Base-by-base conservation (phyloP, 1,284 basidiomycete genomes). In the Ceratorhiza oryzae-sativae region DNA sequence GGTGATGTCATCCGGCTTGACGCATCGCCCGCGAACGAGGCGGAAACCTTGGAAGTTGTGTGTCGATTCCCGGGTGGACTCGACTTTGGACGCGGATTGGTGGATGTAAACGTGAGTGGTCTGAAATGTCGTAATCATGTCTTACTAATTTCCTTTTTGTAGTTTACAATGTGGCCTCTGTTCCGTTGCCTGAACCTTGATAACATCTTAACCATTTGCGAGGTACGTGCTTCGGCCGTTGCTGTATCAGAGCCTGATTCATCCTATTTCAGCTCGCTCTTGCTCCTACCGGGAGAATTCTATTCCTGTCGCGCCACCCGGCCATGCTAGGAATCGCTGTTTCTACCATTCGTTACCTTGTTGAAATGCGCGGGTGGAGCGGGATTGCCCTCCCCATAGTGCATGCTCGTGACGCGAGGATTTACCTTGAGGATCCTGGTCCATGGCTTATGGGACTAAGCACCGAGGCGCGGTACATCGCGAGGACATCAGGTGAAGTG, bases 181-280 rank as follows among this genome's bases (percentile, higher is more conserved):
- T 98, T 98, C 86, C 94, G 97, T 79, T 92, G 92, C 75, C 82
- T 98, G 72, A 95, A 95, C 77, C 87, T 98, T 72, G 96, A 97
- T 79, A 95, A 97, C 78, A 92, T 98, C 74, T 82, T 98, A 72
- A 95, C 93, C 30, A 92, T 95, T 72, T 94, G 94, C 79, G 96
- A 98, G 86, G 92, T 92, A 76, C 51, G 84, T 75, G 23, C 15
- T 56, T 30, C 25, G n/a, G 18, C 20, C n/a, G n/a, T 46, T 12
- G 46, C 36, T 27, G 25, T 36, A 27, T 13, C 20, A 23, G 30
- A 34, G 25, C 6, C 18, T 68, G 3, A 56, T 5, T 42, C 10
- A 20, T 48, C n/a, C n/a, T n/a, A n/a, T 36, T 36, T 8, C 74
- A 91, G 91, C 91, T 98, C 76, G 96, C 95, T 0, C 84, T 98